Base-by-base conservation (phyloP, 352 stramenopile species). In the Globisporangium mamillatum region DNA sequence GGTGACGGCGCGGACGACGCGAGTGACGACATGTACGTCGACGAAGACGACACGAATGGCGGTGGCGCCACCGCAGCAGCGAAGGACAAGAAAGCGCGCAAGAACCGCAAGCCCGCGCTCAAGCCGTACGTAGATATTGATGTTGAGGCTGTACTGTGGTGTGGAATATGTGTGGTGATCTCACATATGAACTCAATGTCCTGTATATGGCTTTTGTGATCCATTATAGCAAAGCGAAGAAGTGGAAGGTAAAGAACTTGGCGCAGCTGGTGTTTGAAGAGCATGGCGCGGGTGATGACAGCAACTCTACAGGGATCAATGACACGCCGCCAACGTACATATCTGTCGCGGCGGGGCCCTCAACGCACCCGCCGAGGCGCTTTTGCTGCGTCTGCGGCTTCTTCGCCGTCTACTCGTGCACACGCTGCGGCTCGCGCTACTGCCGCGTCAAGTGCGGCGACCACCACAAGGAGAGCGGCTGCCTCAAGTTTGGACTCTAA, bases 321-420 rank as follows among this genome's bases (percentile, higher is more conserved):
- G 72, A 36, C 0, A n/a, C 64, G 3, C 64, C 67, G 4, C 81
- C 88, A 0, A 96, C 81, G 61, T 96, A 96, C 66, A 41, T 97
- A 54, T 90, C 85, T 0, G 84, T 85, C 16, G 86, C 86, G 3
- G 88, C 75, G 0, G 84, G 71, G 3, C 73, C 88, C 48, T 82
- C 91, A 1, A 85, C 67, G 7, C 68, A 77, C n/a, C 88, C 91
- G 2, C 65, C 88, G 24, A 75, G 91, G 14, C 82, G 81, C 52
- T 97, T 97, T 71, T 97, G 91, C 69, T 88, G 80, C 34, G 86
- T 95, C 29, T 97, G 91, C 66, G 91, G 89, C 0, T 92, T 87
- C 63, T 91, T 94, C 67, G 87, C 85, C 4, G 60, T 71, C 41
- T 97, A 97, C 63, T 70, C 87, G 64, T 97, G 91, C 69, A 75